Conservation (phyloP, 495 filamentous ascomycete genomes). For the Hypomontagnella submonticulosa region DNA sequence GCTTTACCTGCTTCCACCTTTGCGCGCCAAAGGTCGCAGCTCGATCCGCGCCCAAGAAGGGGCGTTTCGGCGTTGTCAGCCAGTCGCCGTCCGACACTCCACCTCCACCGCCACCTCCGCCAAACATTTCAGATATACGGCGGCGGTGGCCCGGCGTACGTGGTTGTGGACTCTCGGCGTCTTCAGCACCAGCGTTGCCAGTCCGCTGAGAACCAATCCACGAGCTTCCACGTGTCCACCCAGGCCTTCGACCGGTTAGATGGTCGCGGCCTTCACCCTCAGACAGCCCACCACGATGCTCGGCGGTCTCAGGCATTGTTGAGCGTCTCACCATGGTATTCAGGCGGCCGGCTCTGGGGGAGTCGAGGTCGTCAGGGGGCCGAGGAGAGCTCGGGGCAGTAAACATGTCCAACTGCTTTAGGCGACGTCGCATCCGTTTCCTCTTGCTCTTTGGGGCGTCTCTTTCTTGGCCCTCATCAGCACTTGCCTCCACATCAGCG, state of each 20-base stretch:
- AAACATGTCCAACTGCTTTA: constrained; percentile 59
- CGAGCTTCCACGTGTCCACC: constrained; percentile 64
- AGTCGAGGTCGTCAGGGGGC: constrained; percentile 45
- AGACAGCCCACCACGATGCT: constrained; percentile 78
- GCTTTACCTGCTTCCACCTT: constrained; percentile 88
- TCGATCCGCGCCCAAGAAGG: constrained; percentile 68
- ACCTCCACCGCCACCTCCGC: constrained; percentile 61
- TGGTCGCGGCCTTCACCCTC: constrained; percentile 89
- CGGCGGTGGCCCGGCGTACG: constrained; percentile 77
- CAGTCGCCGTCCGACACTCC: constrained; percentile 64
- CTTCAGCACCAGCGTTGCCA: constrained; percentile 53
- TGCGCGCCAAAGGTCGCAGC: constrained; percentile 83
- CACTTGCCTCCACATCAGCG: constrained; percentile 81
- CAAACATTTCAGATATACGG: constrained; percentile 75
- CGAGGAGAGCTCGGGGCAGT: constrained; percentile 54
- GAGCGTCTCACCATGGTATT: constrained; percentile 72
- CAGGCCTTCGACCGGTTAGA: constrained; percentile 67
- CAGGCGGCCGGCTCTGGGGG: constrained; percentile 50
- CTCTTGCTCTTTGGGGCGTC: constrained; percentile 62
- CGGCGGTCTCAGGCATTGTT: constrained; percentile 73
- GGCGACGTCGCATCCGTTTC: constrained; percentile 63
- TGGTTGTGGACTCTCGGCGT: constrained; percentile 59
- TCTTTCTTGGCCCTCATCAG: constrained; percentile 61
- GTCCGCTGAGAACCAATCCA: constrained; percentile 56
- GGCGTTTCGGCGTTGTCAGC: constrained; percentile 55